phyloP scores from a whole-genome alignment of 257 asterid species.

The Mitragyna speciosa region DNA sequence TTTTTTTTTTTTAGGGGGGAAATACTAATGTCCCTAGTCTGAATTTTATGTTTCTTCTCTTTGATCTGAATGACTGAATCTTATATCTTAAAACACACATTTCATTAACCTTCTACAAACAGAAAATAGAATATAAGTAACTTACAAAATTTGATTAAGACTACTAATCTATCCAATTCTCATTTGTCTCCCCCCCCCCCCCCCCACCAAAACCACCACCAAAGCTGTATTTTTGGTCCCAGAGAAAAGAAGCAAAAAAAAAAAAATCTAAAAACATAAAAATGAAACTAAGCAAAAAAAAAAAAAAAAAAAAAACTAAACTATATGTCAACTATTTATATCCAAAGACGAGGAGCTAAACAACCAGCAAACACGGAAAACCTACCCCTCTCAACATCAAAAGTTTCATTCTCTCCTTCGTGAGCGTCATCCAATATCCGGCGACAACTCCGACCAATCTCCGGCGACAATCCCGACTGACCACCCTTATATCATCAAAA shows the following conservation, averaged over 20 bases:
- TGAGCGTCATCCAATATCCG: conserved; percentile 36
- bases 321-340: conserved; percentile 53
- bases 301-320: conserved; percentile 24
- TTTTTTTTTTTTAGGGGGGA: neutral
- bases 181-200: too few species aligned
- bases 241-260: neutral
- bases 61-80: too few species aligned
- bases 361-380: conserved; percentile 46
- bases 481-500: conserved; percentile 9
- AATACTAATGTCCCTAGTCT: neutral
- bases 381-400: conserved; percentile 30
- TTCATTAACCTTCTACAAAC: neutral
- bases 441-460: conserved; percentile 52
- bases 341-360: conserved; percentile 38
- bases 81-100: neutral
- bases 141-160: neutral
- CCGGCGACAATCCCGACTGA: conserved; percentile 37
- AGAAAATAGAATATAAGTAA: too few species aligned
- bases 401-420: conserved; percentile 22
- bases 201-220: too few species aligned
- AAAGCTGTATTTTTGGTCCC: conserved; percentile 5
- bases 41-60: neutral
- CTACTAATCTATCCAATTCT: neutral
- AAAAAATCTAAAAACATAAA: neutral
- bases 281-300: neutral